phyloP scores from a whole-genome alignment of 495 filamentous ascomycete species.

The Neurospora sp. region DNA sequence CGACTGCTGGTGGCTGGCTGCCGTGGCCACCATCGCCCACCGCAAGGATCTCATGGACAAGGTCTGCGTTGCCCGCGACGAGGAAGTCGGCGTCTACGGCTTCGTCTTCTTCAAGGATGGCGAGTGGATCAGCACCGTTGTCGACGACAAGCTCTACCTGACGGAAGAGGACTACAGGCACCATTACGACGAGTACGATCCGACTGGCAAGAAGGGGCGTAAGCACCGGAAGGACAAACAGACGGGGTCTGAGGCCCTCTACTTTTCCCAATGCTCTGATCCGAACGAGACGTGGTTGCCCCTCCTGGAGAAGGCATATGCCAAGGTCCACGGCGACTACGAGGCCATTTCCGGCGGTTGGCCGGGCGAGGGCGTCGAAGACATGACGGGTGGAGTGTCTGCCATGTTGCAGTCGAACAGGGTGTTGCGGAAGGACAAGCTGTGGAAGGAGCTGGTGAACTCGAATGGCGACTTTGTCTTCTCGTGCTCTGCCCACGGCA shows the following conservation, averaged over 20 bases:
- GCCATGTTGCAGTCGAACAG: conserved; percentile 38
- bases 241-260: conserved; percentile 50
- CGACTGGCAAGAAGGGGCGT: conserved; percentile 14
- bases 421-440: conserved; percentile 59
- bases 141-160: conserved; percentile 41
- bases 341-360: conserved; percentile 61
- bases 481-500: conserved; percentile 7
- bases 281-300: conserved; percentile 76
- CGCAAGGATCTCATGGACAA: conserved; percentile 55
- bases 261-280: conserved; percentile 62
- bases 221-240: conserved; percentile 14
- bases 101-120: conserved; percentile 78
- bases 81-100: conserved; percentile 67
- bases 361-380: conserved; percentile 67
- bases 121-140: conserved; percentile 67
- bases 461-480: conserved; percentile 20
- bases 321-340: conserved; percentile 59
- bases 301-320: conserved; percentile 72
- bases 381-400: conserved; percentile 69
- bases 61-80: conserved; percentile 60
- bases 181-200: conserved; percentile 28
- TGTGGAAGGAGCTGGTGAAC: conserved; percentile 64
- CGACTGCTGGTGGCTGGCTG: conserved; percentile 74
- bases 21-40: conserved; percentile 60
- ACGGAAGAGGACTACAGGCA: conserved; percentile 17